Evolutionary conservation across 1,284 basidiomycete genomes (phyloP), one percentile per base, ranked within the genome.

Genomic region (Athelia psychrophila): DNA sequence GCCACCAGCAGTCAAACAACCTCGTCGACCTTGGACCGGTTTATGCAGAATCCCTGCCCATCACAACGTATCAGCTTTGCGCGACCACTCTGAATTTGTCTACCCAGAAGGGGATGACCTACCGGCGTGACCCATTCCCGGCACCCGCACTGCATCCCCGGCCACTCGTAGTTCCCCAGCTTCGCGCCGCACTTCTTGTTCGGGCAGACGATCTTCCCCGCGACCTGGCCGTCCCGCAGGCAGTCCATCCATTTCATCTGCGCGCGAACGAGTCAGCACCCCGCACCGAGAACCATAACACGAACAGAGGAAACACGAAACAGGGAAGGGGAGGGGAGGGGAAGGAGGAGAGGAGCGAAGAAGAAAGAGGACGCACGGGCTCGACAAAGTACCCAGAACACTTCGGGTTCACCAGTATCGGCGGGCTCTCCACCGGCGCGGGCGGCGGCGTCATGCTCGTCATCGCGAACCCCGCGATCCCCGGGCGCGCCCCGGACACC

Each of bases 341-440:
- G 25, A 49, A 40, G 42, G 32, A 54, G 15, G 16, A 10, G 13
- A 19, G n/a, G 13, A 52, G 18, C 44, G 40, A 53, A n/a, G n/a
- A n/a, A n/a, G n/a, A n/a, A n/a, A n/a, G 50, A 19, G 27, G 23
- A 75, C 86, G 60, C 61, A 95, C 90, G 36, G 95, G 95, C 68
- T 99, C 96, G 47, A 98, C 84, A 68, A 98, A 98, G 71, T 98
- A 98, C 6, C 93, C 93, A 2, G 93, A 95, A 69, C 95, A 98
- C 62, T 87, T 86, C 3, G 84, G 72, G 66, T 88, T 90, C 46
- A 75, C 73, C 44, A 93, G 69, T 51, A 91, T 89, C 3, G 90
- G 88, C 2, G 83, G 77, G 50, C 81, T 85, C n/a, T 16, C 24
- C 16, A 23, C n/a, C 16, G 9, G 15, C 22, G 24, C 12, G n/a